phyloP scores from a whole-genome alignment of 768 basidiomycete genomes.

The Termitomyces sp. region DNA sequence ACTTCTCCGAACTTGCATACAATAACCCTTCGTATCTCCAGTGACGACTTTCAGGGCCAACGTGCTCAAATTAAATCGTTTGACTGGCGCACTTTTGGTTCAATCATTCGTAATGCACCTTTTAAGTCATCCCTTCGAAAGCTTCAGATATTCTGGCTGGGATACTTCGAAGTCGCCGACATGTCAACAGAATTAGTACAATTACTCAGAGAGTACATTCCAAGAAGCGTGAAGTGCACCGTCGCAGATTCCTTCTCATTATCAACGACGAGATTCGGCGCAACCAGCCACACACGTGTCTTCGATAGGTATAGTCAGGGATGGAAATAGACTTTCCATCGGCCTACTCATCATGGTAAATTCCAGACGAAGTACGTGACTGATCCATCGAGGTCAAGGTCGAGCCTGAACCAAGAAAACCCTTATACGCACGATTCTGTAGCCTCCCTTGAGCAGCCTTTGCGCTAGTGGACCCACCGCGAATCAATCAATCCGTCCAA shows the following conservation, averaged over 20 bases:
- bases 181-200: background rate
- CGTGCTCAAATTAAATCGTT: background rate
- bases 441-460: no score
- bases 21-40: slow-evolving; percentile 4
- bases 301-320: slow-evolving; percentile 2
- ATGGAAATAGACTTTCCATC: background rate
- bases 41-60: background rate
- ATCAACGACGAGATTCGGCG: background rate
- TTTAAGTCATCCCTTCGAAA: background rate
- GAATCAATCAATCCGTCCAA: no score
- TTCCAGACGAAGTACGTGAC: no score
- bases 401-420: no score
- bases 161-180: background rate
- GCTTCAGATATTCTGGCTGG: slow-evolving; percentile 2
- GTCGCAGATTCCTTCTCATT: background rate
- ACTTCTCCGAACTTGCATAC: slow-evolving; percentile 6
- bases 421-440: no score
- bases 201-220: background rate
- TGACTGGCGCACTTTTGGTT: slow-evolving; percentile 6
- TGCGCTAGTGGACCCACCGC: no score
- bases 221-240: background rate
- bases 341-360: no score
- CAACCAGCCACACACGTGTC: slow-evolving; percentile 5
- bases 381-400: no score
- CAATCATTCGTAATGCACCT: slow-evolving; percentile 1